phyloP scores from a whole-genome alignment of 2,329 filamentous ascomycete genomes.

The Penicillium sp. region DNA sequence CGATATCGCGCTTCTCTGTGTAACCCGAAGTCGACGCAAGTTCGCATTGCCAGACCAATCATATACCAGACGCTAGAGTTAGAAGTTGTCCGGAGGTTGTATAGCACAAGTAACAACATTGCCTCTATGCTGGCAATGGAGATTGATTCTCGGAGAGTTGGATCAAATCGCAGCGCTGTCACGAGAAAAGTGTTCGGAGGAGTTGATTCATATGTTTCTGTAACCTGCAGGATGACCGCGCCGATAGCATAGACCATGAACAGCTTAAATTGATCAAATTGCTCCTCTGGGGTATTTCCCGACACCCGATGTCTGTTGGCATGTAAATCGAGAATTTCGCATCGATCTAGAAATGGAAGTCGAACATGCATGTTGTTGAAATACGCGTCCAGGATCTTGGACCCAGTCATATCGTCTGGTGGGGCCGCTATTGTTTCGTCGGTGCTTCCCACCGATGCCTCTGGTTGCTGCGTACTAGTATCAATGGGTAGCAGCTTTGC shows the following conservation, averaged over 20 bases:
- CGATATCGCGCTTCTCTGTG: constrained; percentile 21
- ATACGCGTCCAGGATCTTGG: constrained; percentile 18
- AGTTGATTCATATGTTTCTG: constrained; percentile 15
- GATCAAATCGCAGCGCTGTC: constrained; percentile 15
- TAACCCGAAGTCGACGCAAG: constrained; percentile 27
- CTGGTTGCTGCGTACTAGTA: not conserved
- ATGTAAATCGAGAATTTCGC: constrained; percentile 14
- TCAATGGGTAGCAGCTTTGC: constrained; percentile 7
- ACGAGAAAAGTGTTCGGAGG: constrained; percentile 12
- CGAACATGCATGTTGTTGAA: constrained; percentile 23
- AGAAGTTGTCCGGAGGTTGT: constrained; percentile 22
- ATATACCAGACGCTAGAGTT: constrained; percentile 28
- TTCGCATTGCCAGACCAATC: constrained; percentile 27
- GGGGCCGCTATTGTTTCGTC: not conserved
- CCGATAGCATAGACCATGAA: constrained; percentile 27
- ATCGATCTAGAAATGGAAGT: constrained; percentile 17
- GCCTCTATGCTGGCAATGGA: constrained; percentile 21
- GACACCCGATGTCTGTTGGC: constrained; percentile 1
- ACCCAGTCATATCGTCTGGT: constrained; percentile 15
- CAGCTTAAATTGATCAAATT: constrained; percentile 20
- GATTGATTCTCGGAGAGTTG: constrained; percentile 8
- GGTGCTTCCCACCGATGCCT: not conserved
- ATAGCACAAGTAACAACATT: constrained; percentile 24
- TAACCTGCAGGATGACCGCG: constrained; percentile 18
- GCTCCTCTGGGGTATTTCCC: constrained; percentile 1